phyloP scores from a whole-genome alignment of 163 green algal genomes.

The Chloromonas sp. region DNA sequence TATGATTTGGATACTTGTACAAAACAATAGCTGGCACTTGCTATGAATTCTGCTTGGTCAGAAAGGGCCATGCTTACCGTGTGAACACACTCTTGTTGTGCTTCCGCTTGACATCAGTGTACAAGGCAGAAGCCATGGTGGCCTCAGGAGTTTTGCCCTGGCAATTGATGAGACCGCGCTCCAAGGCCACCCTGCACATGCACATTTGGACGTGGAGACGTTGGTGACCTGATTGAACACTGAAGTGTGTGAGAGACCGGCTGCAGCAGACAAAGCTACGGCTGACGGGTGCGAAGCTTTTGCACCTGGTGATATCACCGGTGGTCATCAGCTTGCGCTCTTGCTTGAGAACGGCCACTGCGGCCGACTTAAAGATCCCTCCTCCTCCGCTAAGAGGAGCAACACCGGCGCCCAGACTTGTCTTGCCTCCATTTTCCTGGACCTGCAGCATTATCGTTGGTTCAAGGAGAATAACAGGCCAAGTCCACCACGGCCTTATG shows the following conservation, averaged over 20 bases:
- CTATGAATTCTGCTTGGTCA: too few species aligned
- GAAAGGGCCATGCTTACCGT: conserved; percentile 17
- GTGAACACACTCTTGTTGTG: conserved; percentile 63
- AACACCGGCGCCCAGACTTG: conserved; percentile 4
- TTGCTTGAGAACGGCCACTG: conserved; percentile 41
- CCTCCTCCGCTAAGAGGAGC: conserved; percentile 21
- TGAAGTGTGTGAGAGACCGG: background rate
- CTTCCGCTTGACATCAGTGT: conserved; percentile 80
- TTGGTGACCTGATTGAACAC: too few species aligned
- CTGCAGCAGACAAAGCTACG: background rate
- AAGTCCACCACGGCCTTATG: too few species aligned
- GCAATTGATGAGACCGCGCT: conserved; percentile 57
- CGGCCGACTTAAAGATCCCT: conserved; percentile 57
- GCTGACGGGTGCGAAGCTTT: background rate
- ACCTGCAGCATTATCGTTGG: too few species aligned
- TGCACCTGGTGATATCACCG: conserved; percentile 50
- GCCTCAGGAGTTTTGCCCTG: conserved; percentile 78
- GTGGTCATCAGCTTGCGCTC: conserved; percentile 53
- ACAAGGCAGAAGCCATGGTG: conserved; percentile 78
- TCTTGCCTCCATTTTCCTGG: background rate
- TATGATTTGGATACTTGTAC: too few species aligned
- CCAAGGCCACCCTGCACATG: conserved; percentile 32
- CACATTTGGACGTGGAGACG: background rate
- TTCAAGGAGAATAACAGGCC: too few species aligned
- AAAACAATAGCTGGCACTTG: too few species aligned